These are phyloP conservation scores for Lentinus brumalis DNA, from an alignment of 768 basidiomycete genomes.

Conservation along the genomic window DNA sequence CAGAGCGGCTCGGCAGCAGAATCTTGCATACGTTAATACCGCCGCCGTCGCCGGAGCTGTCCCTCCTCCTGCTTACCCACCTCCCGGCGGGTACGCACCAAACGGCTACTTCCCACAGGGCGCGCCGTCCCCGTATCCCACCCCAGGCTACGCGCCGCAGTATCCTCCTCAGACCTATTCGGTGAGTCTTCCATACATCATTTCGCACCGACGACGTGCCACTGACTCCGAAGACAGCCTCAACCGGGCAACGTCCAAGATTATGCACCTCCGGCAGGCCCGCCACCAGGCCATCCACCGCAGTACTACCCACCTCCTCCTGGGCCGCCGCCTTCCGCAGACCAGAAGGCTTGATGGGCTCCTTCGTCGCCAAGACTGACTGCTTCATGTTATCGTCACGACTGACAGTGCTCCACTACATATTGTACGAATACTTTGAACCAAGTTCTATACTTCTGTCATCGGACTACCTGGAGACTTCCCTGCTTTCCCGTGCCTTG, in stretches of 20 bases:
- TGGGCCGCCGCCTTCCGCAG: slow-evolving; percentile 3
- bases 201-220: not conserved
- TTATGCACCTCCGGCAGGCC: slow-evolving; percentile 12
- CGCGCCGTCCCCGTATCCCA: not conserved
- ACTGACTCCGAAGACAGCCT: not conserved
- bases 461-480: too few relatives aligned
- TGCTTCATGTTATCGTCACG: too few relatives aligned
- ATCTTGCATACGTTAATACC: slow-evolving; percentile 17
- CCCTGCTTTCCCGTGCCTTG: too few relatives aligned
- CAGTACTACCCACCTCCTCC: slow-evolving; percentile 14
- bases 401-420: too few relatives aligned
- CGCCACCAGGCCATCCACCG: not conserved
- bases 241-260: slow-evolving; percentile 4
- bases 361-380: too few relatives aligned
- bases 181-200: slow-evolving; percentile 7
- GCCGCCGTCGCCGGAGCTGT: not conserved
- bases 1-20: slow-evolving; percentile 2
- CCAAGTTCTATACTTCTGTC: not conserved
- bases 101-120: slow-evolving; percentile 1
- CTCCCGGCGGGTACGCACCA: not conserved
- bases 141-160: slow-evolving; percentile 14
- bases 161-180: slow-evolving; percentile 18
- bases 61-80: slow-evolving; percentile 12
- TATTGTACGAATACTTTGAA: too few relatives aligned
- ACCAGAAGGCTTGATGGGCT: slow-evolving; percentile 2